Evolutionary conservation across 331 rosid genomes (phyloP), one percentile per base, ranked within the genome.

Genomic region (Malus hybrid): DNA sequence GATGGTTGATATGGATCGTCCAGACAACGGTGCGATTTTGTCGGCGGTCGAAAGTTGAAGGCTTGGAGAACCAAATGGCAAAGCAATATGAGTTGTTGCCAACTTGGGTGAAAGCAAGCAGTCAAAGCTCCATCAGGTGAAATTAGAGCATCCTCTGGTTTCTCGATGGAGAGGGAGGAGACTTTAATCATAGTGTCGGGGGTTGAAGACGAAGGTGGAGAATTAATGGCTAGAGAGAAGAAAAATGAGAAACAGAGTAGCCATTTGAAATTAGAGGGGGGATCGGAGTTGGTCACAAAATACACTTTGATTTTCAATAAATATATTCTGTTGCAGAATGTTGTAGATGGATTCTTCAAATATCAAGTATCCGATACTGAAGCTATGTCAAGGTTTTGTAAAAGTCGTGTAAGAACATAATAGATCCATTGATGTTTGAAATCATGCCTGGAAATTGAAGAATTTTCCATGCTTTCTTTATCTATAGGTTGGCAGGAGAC

Each of bases 11-110:
- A 30, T 87, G 87, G 1, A 89, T 93, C 84, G 76, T 88, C 93
- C 93, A 91, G 33, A 88, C 85, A 0, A 82, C 32, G 22, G 87
- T 81, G 5, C 29, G 76, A 39, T 81, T 66, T 16, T 15, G 56
- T 7, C 44, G 6, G 2, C 3, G 10, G 61, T 26, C 75, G 29
- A n/a, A n/a, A 10, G 70, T 18, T 3, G 64, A 26, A 1, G 64
- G 80, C 26, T 85, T 77, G 9, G 78, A 71, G 78, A 84, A 91
- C 89, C 94, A 91, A 63, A 91, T 29, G n/a, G 89, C 90, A 29
- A 79, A 89, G 82, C 84, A 82, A 28, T 72, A 87, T 4, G 94
- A 86, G 20, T 89, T 89, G 52, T 73, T 32, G 5, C 89, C 91
- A 2, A 87, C 84, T 1, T 67, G 63, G 63, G n/a, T 64, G 72